phyloP scores from a whole-genome alignment of 2,329 filamentous ascomycete genomes.

The Scedosporium boydii region DNA sequence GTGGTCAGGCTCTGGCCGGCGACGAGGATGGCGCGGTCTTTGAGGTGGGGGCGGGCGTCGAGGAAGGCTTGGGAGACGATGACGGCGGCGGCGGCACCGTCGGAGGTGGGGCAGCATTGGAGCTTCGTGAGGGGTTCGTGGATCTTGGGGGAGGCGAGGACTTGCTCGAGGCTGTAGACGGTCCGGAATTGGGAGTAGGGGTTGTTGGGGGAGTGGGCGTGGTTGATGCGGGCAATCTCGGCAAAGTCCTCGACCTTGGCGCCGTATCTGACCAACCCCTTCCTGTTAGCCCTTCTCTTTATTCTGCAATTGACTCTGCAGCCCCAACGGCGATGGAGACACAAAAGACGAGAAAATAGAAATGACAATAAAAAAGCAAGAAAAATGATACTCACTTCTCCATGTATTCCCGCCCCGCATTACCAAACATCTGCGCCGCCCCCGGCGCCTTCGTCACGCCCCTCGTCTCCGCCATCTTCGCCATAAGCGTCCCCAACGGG shows the following conservation, averaged over 20 bases:
- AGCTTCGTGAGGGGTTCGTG: slow-evolving; percentile 86
- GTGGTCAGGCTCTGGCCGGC: slow-evolving; percentile 85
- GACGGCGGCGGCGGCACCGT: slow-evolving; percentile 81
- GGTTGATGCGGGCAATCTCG: slow-evolving; percentile 88
- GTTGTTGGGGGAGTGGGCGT: slow-evolving; percentile 83
- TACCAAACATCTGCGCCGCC: slow-evolving; percentile 90
- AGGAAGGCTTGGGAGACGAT: slow-evolving; percentile 85
- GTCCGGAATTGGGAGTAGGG: slow-evolving; percentile 97
- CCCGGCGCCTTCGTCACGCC: slow-evolving; percentile 75
- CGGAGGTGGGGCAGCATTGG: slow-evolving; percentile 96
- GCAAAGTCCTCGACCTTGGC: slow-evolving; percentile 81
- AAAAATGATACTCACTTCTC: slow-evolving; percentile 56
- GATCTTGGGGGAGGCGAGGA: slow-evolving; percentile 68
- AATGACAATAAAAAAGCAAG: slow-evolving; percentile 10
- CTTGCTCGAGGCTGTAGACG: slow-evolving; percentile 79
- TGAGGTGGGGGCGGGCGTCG: slow-evolving; percentile 72
- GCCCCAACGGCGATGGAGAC: neutral
- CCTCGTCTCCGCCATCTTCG: slow-evolving; percentile 76
- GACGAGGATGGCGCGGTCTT: slow-evolving; percentile 74
- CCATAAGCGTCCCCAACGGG: slow-evolving; percentile 60
- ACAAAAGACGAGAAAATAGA: neutral
- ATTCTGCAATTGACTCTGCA: neutral
- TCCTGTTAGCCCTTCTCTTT: slow-evolving; percentile 5
- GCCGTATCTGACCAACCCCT: slow-evolving; percentile 52
- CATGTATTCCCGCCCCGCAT: slow-evolving; percentile 89